Evolutionary conservation across 495 filamentous ascomycete genomes (phyloP).

Genomic region (Penicillium pancosmium): DNA sequence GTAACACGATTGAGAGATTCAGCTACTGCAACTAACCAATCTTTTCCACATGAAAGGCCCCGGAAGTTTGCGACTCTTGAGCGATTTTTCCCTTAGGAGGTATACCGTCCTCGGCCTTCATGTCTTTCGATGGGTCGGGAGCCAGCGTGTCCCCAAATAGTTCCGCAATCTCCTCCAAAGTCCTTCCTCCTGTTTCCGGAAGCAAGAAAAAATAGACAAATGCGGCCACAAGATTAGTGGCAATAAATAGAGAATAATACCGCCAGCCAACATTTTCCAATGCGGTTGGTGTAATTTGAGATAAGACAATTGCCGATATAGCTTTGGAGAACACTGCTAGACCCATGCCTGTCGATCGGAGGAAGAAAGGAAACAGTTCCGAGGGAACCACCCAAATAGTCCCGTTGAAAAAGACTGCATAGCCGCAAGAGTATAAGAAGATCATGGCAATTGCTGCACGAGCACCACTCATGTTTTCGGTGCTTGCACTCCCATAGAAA

Average conservation of each 20-base stretch:
- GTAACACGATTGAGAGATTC: background rate
- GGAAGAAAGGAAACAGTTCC: constrained; percentile 22
- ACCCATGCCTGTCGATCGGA: constrained; percentile 22
- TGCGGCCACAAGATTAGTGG: constrained; percentile 32
- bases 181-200: constrained; percentile 47
- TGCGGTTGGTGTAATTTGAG: constrained; percentile 44
- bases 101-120: background rate
- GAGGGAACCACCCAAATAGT: constrained; percentile 27
- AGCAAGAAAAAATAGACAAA: constrained; percentile 47
- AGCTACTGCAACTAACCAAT: background rate
- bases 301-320: constrained; percentile 33
- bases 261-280: constrained; percentile 39
- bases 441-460: constrained; percentile 26
- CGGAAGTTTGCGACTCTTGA: background rate
- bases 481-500: constrained; percentile 11
- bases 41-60: background rate
- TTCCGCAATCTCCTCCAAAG: constrained; percentile 30
- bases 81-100: background rate
- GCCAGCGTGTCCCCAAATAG: constrained; percentile 41
- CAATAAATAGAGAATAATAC: constrained; percentile 45
- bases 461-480: constrained; percentile 14
- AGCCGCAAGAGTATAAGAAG: constrained; percentile 24
- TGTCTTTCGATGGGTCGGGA: background rate
- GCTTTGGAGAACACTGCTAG: constrained; percentile 24
- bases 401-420: constrained; percentile 35